Evolutionary conservation across 176 grass and related monocot species (phyloP), one percentile per base, ranked within the genome.

Genomic region (Avena eriantha): DNA sequence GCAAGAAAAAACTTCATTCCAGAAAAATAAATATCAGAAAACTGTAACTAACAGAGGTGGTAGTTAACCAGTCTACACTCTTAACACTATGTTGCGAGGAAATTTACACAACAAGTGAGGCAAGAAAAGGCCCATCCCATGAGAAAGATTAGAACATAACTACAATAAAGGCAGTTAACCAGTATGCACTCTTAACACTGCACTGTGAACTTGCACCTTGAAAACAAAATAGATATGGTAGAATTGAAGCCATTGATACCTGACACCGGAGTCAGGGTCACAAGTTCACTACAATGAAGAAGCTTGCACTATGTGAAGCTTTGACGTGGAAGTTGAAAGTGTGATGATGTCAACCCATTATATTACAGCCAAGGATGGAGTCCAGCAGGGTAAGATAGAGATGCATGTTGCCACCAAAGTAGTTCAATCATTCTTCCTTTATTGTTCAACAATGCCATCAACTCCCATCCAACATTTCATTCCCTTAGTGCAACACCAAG

Each of bases 121-220:
- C 43, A 57, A 83, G 21, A 72, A 75, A 75, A 75, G 0, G 5
- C 7, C 0, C 72, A 18, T 51, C 51, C 23, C 23, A 51, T 7
- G 72, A 51, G 12, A 31, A 50, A 75, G 41, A 24, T 48, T 73
- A 78, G 10, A 83, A 5, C 0, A 60, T 79, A 79, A 53, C 53
- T 29, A 87, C 76, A 61, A 23, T 69, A 58, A 43, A 79, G 49
- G 31, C 19, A 59, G 17, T 35, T 66, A 84, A 80, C 69, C 4
- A 10, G 49, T 75, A 21, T 22, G 36, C 39, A 26, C 15, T 34
- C 57, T 77, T 76, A 72, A 46, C 31, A 23, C 54, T 64, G 58
- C 16, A 35, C 22, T 61, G 26, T 54, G 43, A 83, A 16, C 84
- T 78, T 26, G 73, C 80, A 83, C 33, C n/a, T 21, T 29, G 11